Percentiles rank a stretch among this genome's conserved stretches.
phyloP scores from a whole-genome alignment of 257 asterid species.

The Salvia miltiorrhiza region DNA sequence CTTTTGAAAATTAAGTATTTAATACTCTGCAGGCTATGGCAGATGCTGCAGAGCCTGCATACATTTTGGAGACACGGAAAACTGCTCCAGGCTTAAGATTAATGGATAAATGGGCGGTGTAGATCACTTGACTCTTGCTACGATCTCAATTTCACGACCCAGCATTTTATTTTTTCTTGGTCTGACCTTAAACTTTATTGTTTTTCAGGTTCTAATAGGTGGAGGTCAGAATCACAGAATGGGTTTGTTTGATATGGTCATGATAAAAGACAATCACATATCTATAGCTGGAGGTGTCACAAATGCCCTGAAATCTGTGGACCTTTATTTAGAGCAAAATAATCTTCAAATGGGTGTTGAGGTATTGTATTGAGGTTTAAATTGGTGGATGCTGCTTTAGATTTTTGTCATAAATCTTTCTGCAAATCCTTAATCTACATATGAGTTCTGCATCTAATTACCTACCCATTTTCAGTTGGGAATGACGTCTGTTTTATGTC shows the following conservation, averaged over 20 bases:
- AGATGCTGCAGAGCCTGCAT: slow-evolving; percentile 88
- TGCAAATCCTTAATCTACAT: neutral
- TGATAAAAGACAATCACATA: slow-evolving; percentile 98
- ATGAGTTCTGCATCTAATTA: too few species aligned
- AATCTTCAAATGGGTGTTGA: slow-evolving; percentile 88
- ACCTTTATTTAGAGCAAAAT: slow-evolving; percentile 62
- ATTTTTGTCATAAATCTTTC: neutral
- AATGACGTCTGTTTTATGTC: too few species aligned
- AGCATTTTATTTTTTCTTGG: neutral
- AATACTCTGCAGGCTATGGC: slow-evolving; percentile 94
- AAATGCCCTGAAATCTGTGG: slow-evolving; percentile 80
- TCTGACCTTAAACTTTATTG: slow-evolving; percentile 12
- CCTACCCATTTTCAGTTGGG: neutral
- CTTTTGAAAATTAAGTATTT: too few species aligned
- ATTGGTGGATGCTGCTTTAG: neutral
- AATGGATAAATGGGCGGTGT: slow-evolving; percentile 99
- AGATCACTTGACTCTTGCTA: slow-evolving; percentile 37
- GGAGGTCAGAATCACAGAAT: slow-evolving; percentile 94
- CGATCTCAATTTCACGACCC: neutral
- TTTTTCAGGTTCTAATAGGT: slow-evolving; percentile 74
- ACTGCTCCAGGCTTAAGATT: slow-evolving; percentile 95
- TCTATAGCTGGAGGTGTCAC: slow-evolving; percentile 82
- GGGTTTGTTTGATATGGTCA: slow-evolving; percentile 97
- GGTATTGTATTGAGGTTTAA: slow-evolving; percentile 49
- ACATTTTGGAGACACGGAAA: slow-evolving; percentile 85